Percentiles rank a stretch among this genome's conserved stretches.
Conservation (phyloP, 208 protist genomes). For the Leishmania major region DNA sequence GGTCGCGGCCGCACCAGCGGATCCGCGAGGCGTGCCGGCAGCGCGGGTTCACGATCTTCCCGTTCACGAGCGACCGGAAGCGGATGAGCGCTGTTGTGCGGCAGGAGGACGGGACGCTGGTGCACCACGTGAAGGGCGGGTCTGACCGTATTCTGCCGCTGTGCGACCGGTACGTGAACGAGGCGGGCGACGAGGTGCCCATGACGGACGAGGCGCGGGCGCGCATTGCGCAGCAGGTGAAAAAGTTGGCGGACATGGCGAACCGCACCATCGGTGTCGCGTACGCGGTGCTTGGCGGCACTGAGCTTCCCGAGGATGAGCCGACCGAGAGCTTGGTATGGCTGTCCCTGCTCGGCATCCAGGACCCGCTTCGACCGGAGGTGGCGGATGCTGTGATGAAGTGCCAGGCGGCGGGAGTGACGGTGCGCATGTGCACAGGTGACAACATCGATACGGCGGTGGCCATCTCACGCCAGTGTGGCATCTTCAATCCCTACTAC, state of each 20-base stretch:
- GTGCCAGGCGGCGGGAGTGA: slow-evolving; percentile 95
- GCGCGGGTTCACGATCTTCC: slow-evolving; percentile 68
- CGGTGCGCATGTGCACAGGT: slow-evolving; percentile 97
- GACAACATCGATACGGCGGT: slow-evolving; percentile 94
- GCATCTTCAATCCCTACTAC: slow-evolving; percentile 73
- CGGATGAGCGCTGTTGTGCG: slow-evolving; percentile 79
- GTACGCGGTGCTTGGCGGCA: slow-evolving; percentile 33
- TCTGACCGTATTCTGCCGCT: slow-evolving; percentile 87
- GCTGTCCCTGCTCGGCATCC: slow-evolving; percentile 94
- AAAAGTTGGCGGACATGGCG: slow-evolving; percentile 53
- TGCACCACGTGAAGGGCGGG: slow-evolving; percentile 92
- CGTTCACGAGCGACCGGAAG: slow-evolving; percentile 91
- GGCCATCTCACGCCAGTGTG: slow-evolving; percentile 93
- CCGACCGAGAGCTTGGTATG: slow-evolving; percentile 84
- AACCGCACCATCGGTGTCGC: slow-evolving; percentile 89
- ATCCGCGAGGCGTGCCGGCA: slow-evolving; percentile 43
- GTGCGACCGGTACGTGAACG: slow-evolving; percentile 71
- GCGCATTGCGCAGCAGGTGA: slow-evolving; percentile 49
- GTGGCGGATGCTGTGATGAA: slow-evolving; percentile 88
- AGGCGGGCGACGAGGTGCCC: slow-evolving; percentile 48
- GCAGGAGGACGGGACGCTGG: slow-evolving; percentile 40
- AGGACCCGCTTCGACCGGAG: slow-evolving; percentile 95
- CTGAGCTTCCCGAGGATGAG: slow-evolving; percentile 58
- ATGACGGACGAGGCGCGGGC: slow-evolving; percentile 41
- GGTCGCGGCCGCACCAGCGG: slow-evolving; percentile 57